Evolutionary conservation across 257 asterid genomes (phyloP), one percentile per base, ranked within the genome.

Genomic region (Capsicum pubescens): DNA sequence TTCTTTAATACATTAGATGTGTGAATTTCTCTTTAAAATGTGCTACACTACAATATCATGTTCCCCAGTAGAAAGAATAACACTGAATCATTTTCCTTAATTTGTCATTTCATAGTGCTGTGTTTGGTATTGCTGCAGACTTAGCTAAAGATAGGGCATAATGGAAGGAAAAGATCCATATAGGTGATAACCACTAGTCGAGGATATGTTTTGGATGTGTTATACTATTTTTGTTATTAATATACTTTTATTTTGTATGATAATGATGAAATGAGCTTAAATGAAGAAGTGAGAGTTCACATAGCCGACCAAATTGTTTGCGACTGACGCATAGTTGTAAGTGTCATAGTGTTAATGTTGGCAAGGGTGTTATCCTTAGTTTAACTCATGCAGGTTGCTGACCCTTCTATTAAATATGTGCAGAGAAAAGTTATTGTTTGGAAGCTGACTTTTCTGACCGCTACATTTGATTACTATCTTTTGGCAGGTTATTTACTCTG

Each of bases 401-500:
- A 14, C 64, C 81, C 63, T 76, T 76, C 19, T 48, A 14, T 52
- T 76, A 76, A 52, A 13, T 13, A 50, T 26, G 32, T 54, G 46
- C 63, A 52, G 81, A 52, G 39, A 52, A 74, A 50, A 12, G 12
- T 52, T 10, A 9, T 46, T 63, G 81, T 52, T 84, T 50, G 78
- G 61, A 52, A 13, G 35, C 57, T 35, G 32, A 36, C 83, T 32
- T 46, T 19, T 48, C 19, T 72, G 59, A 11, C 48, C 42, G 26
- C 46, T 32, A 52, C 46, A 13, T 52, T 14, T 59, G 83, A 81
- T 59, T 63, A 81, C 77, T 81, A 67, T 85, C 46, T 69, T 83
- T 86, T 87, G 86, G 83, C 91, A 97, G 99, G 98, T 97, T 82
- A 87, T 91, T 74, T 97, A 97, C 92, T 93, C 98, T 15, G 99